Evolutionary conservation across 495 filamentous ascomycete genomes (phyloP).

Genomic region (Echria macrotheca): DNA sequence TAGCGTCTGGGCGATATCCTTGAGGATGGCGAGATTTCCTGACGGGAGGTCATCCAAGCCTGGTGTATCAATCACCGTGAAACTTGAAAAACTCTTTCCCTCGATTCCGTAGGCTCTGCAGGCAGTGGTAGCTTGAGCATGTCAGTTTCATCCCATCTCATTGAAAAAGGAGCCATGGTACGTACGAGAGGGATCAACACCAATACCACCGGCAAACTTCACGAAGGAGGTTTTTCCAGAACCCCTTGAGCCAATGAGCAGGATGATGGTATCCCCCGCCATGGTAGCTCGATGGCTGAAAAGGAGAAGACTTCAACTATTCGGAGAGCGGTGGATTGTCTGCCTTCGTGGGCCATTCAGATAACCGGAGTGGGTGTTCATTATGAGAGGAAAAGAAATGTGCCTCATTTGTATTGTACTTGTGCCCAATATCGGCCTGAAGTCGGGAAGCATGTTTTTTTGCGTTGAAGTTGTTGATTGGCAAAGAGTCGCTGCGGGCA

Average conservation of each 20-base stretch:
- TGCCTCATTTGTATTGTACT: conserved; percentile 4
- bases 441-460: neutral
- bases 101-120: neutral
- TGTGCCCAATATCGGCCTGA: neutral
- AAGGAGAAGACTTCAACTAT: neutral
- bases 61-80: conserved; percentile 2
- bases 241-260: conserved; percentile 1
- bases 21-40: conserved; percentile 4
- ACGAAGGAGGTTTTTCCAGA: conserved; percentile 6
- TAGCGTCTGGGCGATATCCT: neutral
- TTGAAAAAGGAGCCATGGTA: neutral
- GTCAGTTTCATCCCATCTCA: neutral
- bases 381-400: neutral
- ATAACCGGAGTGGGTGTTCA: neutral
- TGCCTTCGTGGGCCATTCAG: conserved; percentile 1
- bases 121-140: neutral
- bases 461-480: neutral
- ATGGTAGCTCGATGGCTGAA: neutral
- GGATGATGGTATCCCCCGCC: conserved; percentile 1
- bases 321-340: neutral
- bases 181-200: neutral
- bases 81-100: neutral
- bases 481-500: neutral
- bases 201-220: neutral
- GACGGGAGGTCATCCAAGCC: conserved; percentile 1